Conservation (phyloP, 2,329 filamentous ascomycete species). For the Aspergillus sp. region DNA sequence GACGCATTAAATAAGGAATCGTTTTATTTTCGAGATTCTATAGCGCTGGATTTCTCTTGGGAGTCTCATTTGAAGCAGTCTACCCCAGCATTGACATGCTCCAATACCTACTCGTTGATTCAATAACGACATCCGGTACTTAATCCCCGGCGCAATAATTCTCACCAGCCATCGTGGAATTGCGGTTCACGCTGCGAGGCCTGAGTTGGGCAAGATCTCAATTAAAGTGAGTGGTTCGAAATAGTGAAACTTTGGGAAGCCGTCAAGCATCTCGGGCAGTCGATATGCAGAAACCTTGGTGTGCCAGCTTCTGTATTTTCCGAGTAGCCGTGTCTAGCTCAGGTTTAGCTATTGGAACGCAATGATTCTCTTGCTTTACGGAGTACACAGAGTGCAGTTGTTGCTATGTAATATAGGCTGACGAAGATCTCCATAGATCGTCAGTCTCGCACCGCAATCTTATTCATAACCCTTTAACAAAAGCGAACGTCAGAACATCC, state of each 20-base stretch:
- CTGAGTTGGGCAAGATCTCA: slow-evolving; percentile 21
- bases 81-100: too few relatives aligned
- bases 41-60: background rate
- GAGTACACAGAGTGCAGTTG: background rate
- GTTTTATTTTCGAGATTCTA: too few relatives aligned
- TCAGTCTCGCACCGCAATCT: slow-evolving; percentile 13
- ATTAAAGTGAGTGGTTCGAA: slow-evolving; percentile 21
- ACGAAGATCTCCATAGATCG: slow-evolving; percentile 12
- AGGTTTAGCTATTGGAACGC: background rate
- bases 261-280: background rate
- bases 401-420: slow-evolving; percentile 7
- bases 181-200: slow-evolving; percentile 16
- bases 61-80: background rate
- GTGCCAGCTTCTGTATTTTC: too few relatives aligned
- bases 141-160: background rate
- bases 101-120: too few relatives aligned
- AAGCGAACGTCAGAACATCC: slow-evolving; percentile 4
- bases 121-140: too few relatives aligned
- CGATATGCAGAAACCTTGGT: background rate
- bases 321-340: too few relatives aligned
- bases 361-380: slow-evolving; percentile 1
- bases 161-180: slow-evolving; percentile 20
- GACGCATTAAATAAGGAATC: too few relatives aligned
- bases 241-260: background rate
- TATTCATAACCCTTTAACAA: slow-evolving; percentile 9